Evolutionary conservation across 345 rosid genomes (phyloP), one percentile per base, ranked within the genome.

Genomic region (Boechera divaricarpa): DNA sequence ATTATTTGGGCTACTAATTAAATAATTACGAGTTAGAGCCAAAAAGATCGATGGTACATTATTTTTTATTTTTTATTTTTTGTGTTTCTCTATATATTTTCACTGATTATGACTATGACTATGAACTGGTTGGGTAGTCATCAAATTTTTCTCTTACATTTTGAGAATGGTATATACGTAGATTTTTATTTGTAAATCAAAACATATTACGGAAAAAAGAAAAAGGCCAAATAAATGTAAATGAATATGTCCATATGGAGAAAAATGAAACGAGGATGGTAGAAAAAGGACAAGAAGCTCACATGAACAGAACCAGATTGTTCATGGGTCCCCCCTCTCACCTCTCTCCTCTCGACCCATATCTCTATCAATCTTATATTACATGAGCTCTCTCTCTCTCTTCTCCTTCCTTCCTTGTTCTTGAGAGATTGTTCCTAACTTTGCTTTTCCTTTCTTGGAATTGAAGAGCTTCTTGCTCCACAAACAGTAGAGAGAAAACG

Each of bases 301-400:
- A 79, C 82, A 79, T 79, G 82, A 79, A 67, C 78, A 79, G 70
- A 79, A 79, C 82, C 78, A 68, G 78, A 73, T 79, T 73, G 73
- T 62, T 79, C 78, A 73, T 79, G 82, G 78, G 78, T 55, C 78
- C 78, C 60, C 75, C 28, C 44, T 8, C 45, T 21, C 66, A 2
- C 31, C 55, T 38, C 67, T 63, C 53, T 7, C 38, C 56, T 70
- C 69, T 60, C 28, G n/a, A 60, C 69, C 73, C 77, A 78, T 72
- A 59, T 73, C 82, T 78, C 74, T 61, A 21, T 78, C 77, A 66
- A 59, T 73, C 64, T 78, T 33, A 59, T 72, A 51, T 49, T 49
- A 65, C 73, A 58, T 49, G 35, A 59, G 4, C 35, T 47, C n/a
- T 42, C 72, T 12, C 3, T 32, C 51, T 39, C 29, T 52, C 42